Conservation (phyloP, 2,329 filamentous ascomycete genomes). For the Diplocarpon mali region DNA sequence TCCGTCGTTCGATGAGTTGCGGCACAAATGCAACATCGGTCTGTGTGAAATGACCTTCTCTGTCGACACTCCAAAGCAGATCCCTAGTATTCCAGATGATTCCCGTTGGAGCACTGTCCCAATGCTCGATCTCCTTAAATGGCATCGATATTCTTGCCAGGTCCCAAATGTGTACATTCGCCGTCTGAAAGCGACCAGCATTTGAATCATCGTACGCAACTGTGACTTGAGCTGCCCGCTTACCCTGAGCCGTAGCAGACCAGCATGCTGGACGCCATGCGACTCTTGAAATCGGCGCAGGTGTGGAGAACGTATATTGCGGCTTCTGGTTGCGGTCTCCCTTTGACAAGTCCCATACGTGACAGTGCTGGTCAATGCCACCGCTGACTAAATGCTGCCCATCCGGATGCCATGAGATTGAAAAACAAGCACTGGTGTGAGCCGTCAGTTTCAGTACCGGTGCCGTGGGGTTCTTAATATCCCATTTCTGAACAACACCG, state of each 20-base stretch:
- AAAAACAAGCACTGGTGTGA: slow-evolving; percentile 47
- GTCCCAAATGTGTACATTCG: slow-evolving; percentile 55
- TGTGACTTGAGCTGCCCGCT: slow-evolving; percentile 49
- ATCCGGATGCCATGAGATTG: slow-evolving; percentile 58
- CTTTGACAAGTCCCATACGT: slow-evolving; percentile 54
- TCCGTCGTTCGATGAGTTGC: slow-evolving; percentile 50
- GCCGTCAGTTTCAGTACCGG: slow-evolving; percentile 49
- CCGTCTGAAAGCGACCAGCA: slow-evolving; percentile 42
- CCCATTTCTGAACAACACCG: slow-evolving; percentile 53
- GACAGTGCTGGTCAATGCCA: slow-evolving; percentile 48
- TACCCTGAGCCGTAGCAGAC: slow-evolving; percentile 51
- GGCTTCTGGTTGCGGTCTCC: slow-evolving; percentile 55
- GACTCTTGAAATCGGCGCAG: slow-evolving; percentile 46
- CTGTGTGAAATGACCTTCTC: slow-evolving; percentile 51
- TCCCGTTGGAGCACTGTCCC: slow-evolving; percentile 44
- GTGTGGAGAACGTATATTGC: slow-evolving; percentile 49
- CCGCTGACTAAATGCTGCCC: slow-evolving; percentile 55
- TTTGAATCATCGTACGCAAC: slow-evolving; percentile 50
- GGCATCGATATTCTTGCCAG: slow-evolving; percentile 56
- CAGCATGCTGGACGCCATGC: slow-evolving; percentile 55
- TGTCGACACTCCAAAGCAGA: slow-evolving; percentile 54
- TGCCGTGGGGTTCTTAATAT: slow-evolving; percentile 42
- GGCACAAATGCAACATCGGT: slow-evolving; percentile 55
- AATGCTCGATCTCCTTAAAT: slow-evolving; percentile 53
- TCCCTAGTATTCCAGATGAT: slow-evolving; percentile 55